A percentile compares a stretch with the other conserved stretches of the same genome.
phyloP scores from a whole-genome alignment of 306 rosid species.

The Citrullus mucosospermus region DNA sequence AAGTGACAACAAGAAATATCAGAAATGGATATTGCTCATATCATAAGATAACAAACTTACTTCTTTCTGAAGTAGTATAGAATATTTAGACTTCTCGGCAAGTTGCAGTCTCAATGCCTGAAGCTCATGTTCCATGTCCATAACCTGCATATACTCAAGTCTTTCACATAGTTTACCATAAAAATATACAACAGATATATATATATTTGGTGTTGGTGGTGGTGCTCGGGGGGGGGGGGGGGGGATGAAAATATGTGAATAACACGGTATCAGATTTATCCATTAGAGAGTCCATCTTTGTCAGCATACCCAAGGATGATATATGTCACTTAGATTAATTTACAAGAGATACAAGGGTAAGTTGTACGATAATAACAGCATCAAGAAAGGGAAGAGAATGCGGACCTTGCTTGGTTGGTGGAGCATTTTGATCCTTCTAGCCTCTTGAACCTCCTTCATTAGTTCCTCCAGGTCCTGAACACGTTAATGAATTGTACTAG shows the following conservation, averaged over 20 bases:
- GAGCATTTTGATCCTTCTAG: constrained; percentile 86
- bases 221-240: too few species aligned
- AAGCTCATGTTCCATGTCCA: constrained; percentile 97
- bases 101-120: constrained; percentile 77
- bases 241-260: neutral
- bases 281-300: neutral
- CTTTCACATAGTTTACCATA: neutral
- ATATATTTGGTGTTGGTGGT: too few species aligned
- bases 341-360: neutral
- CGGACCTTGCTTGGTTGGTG: constrained; percentile 93
- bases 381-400: constrained; percentile 5
- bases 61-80: constrained; percentile 72
- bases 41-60: constrained; percentile 18
- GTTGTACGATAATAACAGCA: neutral
- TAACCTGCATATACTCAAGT: constrained; percentile 40
- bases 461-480: constrained; percentile 70
- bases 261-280: neutral
- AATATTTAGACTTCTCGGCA: constrained; percentile 63
- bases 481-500: constrained; percentile 15
- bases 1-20: too few species aligned
- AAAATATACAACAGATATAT: neutral
- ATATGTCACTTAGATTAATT: neutral
- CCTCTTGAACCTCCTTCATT: constrained; percentile 97
- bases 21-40: neutral
- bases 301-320: neutral